Base-by-base conservation (phyloP, 768 basidiomycete genomes). In the Russula sp. region DNA sequence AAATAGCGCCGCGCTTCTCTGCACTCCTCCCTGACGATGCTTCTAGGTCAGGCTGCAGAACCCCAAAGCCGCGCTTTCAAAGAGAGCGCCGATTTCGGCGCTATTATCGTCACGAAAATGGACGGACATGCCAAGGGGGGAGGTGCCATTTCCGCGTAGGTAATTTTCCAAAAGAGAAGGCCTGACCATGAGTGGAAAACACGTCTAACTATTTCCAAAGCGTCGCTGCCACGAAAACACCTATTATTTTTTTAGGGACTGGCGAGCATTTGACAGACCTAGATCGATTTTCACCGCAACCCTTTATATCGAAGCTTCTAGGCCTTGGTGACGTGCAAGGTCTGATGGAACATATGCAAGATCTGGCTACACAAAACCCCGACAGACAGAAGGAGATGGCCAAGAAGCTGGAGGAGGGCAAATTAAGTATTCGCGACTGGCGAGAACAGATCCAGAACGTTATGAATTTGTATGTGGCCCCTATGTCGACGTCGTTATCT, bases 71-170 rank as follows among this genome's bases (percentile, higher is more conserved):
- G 85, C 45, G 97, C 97, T 1, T 99, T 99, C 81, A 99, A 99
- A 75, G 96, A 98, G 65, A 93, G 89, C 63, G 91, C 94, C 22
- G 85, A 97, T 71, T 99, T 99, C 71, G 97, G 96, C 60, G 97
- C 96, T 2, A 99, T 99, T 66, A 97, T 99, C 62, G 97, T 99
- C 16, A 99, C 97, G 11, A 99, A 99, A 76, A 93, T 99, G 86
- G 97, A 99, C 68, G 97, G 97, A 5, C 97, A 99, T 69, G 97
- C 97, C 1, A 98, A 97, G 72, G 97, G 97, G 59, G 97, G 97
- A 73, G 97, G 97, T 25, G 97, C 97, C 35, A 98, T 99, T 63
- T 99, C 97, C 48, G 96, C 96, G 96, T 98, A 75, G 62, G 93
- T 80, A 22, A 5, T n/a, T 50, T 48, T 16, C 11, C 18, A n/a